These are phyloP conservation scores for Cymbomonas tetramitiformis DNA, from an alignment of 139 green algal species.

Conservation along the genomic window DNA sequence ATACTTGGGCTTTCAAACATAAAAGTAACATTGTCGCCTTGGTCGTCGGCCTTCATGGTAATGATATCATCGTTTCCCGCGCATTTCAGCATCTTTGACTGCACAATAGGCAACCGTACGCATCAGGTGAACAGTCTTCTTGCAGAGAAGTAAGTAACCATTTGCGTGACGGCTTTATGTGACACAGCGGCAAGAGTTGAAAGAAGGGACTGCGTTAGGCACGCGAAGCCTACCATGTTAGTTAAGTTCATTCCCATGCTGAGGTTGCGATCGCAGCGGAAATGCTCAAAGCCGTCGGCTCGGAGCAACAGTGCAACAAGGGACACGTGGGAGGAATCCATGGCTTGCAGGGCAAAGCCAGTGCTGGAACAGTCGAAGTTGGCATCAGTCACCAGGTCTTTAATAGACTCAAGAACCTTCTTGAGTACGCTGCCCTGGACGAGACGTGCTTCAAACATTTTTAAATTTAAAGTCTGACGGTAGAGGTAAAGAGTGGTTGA, in stretches of 20 bases:
- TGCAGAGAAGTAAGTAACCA: too few relatives aligned
- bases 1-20: slow-evolving; percentile 78
- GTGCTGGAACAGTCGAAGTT: slow-evolving; percentile 88
- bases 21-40: slow-evolving; percentile 78
- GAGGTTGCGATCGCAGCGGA: slow-evolving; percentile 77
- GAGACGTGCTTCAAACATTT: slow-evolving; percentile 43
- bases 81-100: slow-evolving; percentile 92
- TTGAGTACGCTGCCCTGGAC: slow-evolving; percentile 37
- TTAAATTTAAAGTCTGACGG: background rate
- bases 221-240: slow-evolving; percentile 49
- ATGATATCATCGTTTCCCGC: slow-evolving; percentile 87
- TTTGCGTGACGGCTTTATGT: too few relatives aligned
- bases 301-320: slow-evolving; percentile 68
- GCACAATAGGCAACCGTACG: background rate
- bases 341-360: slow-evolving; percentile 82
- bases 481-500: too few relatives aligned
- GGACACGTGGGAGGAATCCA: slow-evolving; percentile 92
- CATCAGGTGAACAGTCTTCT: too few relatives aligned
- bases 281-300: slow-evolving; percentile 92
- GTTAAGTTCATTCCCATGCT: slow-evolving; percentile 70
- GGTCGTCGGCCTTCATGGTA: slow-evolving; percentile 89
- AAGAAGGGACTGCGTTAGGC: too few relatives aligned
- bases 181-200: too few relatives aligned
- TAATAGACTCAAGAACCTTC: slow-evolving; percentile 84
- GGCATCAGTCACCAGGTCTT: slow-evolving; percentile 88